Evolutionary conservation across 805 yeast species (phyloP), one percentile per base, ranked within the genome.

Genomic region (Naumovozyma castellii): DNA sequence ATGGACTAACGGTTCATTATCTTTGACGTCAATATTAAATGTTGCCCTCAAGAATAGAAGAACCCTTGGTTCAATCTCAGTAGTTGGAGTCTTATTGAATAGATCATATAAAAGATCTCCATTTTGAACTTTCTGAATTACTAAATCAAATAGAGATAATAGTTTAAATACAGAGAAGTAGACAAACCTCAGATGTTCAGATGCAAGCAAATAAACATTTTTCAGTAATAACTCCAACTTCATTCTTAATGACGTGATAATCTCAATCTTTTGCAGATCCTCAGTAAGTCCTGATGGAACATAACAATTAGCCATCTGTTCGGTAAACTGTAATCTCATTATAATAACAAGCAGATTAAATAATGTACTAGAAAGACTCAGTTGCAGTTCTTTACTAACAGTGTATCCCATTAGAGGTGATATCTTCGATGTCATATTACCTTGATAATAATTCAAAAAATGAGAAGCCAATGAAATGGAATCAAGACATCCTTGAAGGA

Each of bases 101-200:
- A 51, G 38, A 12, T 40, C 37, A 12, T 37, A 37, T 44, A 50
- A 37, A 32, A 56, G 31, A 20, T 59, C 53, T 32, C 51, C 55
- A 19, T 50, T 51, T 36, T 47, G 50, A 31, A 53, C 35, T 20
- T 47, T 48, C 25, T 50, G 50, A 18, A 56, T 39, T 9, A 59
- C 44, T 10, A 50, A 45, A 39, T 59, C 62, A 39, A 50, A 53
- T 32, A 56, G 45, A 3, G 56, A 44, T 13, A 57, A 31, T 50
- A 57, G 53, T 31, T 59, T 57, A 40, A 59, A 57, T 5, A 50
- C 54, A 10, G 64, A 51, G 37, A 50, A 59, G 36, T 56, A 59
- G 2, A 60, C 47, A 35, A 53, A 53, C 40, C 61, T 48, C 19
- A 59, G 40, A 38, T 54, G 42, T 20, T 46, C 46, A 1, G 59